Evolutionary conservation across 257 asterid genomes (phyloP).

Genomic region (Plantago elongata): DNA sequence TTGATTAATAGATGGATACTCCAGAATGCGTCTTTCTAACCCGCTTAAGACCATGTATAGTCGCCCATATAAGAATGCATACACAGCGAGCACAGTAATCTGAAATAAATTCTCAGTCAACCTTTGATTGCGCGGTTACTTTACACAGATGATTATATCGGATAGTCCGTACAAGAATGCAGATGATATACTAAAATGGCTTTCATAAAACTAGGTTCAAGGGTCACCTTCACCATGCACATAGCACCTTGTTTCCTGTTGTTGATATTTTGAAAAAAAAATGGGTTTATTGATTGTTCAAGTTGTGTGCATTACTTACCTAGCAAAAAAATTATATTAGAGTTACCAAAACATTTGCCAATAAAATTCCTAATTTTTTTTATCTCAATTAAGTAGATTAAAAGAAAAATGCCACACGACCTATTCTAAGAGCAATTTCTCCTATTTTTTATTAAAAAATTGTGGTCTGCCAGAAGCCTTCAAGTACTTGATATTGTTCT

Average conservation of each 20-base stretch:
- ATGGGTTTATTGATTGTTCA: neutral
- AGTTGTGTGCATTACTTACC: neutral
- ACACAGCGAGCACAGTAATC: slow-evolving; percentile 84
- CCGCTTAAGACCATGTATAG: slow-evolving; percentile 93
- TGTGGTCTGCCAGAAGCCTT: slow-evolving; percentile 1
- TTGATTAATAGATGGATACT: slow-evolving; percentile 57
- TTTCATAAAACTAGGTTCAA: neutral
- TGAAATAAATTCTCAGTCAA: slow-evolving; percentile 37
- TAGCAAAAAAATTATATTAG: neutral
- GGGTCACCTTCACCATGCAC: no score
- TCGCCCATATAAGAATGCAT: slow-evolving; percentile 81
- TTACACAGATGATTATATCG: neutral
- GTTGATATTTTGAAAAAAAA: no score
- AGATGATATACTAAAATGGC: neutral
- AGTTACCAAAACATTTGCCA: neutral
- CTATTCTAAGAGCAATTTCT: neutral
- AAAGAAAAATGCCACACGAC: neutral
- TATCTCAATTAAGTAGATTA: neutral
- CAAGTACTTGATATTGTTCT: neutral
- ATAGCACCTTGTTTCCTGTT: no score
- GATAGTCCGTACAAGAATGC: neutral
- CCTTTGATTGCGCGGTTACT: neutral
- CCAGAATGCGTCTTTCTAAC: slow-evolving; percentile 70
- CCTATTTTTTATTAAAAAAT: neutral
- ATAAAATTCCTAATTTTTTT: neutral